Percentiles rank a stretch among this genome's conserved stretches.
Conservation (phyloP, 805 yeast species). For the Starmerella apicola region DNA sequence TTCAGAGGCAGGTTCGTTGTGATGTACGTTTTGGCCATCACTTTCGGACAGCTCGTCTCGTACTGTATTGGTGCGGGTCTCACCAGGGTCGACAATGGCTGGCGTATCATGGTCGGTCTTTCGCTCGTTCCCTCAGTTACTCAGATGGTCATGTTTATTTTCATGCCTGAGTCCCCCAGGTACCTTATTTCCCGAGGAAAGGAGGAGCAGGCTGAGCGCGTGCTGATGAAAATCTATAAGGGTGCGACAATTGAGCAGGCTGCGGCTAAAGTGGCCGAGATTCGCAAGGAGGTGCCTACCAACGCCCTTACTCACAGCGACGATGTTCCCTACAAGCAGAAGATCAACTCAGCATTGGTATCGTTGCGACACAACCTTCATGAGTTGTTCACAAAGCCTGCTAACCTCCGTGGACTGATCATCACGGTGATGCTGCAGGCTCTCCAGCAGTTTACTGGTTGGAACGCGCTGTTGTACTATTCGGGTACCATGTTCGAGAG, state of each 20-base stretch:
- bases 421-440: constrained; percentile 92
- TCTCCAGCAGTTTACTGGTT: constrained; percentile 92
- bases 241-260: constrained; percentile 54
- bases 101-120: constrained; percentile 87
- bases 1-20: constrained; percentile 87
- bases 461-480: constrained; percentile 92
- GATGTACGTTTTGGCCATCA: constrained; percentile 75
- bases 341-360: constrained; percentile 18
- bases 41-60: constrained; percentile 91
- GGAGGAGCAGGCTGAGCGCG: constrained; percentile 51
- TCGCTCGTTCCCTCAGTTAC: constrained; percentile 75
- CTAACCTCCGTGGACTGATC: constrained; percentile 78
- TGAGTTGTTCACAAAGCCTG: constrained; percentile 27
- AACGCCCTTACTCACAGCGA: constrained; percentile 20
- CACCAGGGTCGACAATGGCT: constrained; percentile 60
- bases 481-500: constrained; percentile 84
- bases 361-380: constrained; percentile 24
- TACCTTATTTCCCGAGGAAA: constrained; percentile 64
- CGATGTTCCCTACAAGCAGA: constrained; percentile 14
- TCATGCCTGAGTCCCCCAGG: constrained; percentile 94
- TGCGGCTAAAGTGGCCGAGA: constrained; percentile 53
- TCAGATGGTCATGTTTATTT: constrained; percentile 65
- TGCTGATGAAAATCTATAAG: constrained; percentile 49
- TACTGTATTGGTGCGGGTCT: constrained; percentile 61
- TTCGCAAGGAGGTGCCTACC: constrained; percentile 19